Conservation (phyloP, 805 yeast species). For the Candida anglica region DNA sequence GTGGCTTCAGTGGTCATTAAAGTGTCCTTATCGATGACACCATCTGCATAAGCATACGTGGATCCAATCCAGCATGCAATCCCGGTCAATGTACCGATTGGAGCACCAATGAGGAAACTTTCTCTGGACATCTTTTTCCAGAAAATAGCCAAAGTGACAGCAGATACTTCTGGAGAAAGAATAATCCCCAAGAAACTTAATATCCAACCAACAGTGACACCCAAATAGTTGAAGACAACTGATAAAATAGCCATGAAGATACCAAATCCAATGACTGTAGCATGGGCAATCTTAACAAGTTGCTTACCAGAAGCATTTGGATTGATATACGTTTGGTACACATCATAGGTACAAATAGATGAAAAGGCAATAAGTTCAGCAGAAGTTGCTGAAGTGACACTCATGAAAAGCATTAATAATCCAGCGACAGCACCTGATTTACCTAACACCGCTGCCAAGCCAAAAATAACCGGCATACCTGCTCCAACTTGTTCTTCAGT, state of each 20-base stretch:
- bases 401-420: constrained; percentile 36
- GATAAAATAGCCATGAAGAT: constrained; percentile 31
- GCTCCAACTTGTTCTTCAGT: constrained; percentile 31
- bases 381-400: constrained; percentile 40
- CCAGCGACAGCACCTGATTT: constrained; percentile 39
- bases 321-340: constrained; percentile 35
- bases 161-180: constrained; percentile 31
- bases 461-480: constrained; percentile 36
- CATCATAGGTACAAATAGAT: constrained; percentile 35
- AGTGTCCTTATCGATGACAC: constrained; percentile 19
- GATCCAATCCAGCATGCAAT: constrained; percentile 29
- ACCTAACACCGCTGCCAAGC: constrained; percentile 31
- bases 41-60: constrained; percentile 17
- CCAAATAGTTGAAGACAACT: constrained; percentile 36
- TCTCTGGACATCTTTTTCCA: constrained; percentile 25
- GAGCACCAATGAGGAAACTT: constrained; percentile 17
- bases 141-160: constrained; percentile 30
- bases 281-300: constrained; percentile 30
- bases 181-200: constrained; percentile 36
- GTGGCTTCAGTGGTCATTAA: constrained; percentile 15
- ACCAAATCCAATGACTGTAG: constrained; percentile 38
- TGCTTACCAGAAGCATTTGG: constrained; percentile 36
- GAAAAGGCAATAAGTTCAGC: constrained; percentile 42
- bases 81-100: constrained; percentile 16
- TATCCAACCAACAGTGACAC: constrained; percentile 40